Conservation (phyloP, 2,329 filamentous ascomycete species). For the Talaromyces amestolkiae region DNA sequence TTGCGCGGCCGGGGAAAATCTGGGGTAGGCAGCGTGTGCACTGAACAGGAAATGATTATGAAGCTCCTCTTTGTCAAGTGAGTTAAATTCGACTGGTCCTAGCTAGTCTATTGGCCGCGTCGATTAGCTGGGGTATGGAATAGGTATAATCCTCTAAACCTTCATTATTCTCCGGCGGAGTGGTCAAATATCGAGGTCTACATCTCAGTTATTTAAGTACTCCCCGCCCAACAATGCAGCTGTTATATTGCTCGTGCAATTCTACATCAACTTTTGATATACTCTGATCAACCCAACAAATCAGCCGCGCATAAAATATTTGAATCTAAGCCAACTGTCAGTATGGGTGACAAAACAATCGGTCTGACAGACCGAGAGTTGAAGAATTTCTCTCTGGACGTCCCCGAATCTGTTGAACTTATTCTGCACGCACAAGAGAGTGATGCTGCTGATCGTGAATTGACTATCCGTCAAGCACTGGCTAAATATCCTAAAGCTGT, state of each 20-base stretch:
- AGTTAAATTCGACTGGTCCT: background rate
- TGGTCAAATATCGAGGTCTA: background rate
- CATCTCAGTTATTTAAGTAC: slow-evolving; percentile 6
- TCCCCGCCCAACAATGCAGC: background rate
- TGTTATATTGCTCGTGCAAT: background rate
- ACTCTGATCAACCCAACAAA: no score
- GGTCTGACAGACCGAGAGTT: slow-evolving; percentile 15
- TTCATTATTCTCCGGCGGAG: slow-evolving; percentile 4
- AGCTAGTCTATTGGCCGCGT: background rate
- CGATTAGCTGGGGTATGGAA: background rate
- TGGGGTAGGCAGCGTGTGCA: background rate
- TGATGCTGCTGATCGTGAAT: slow-evolving; percentile 17
- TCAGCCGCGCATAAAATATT: background rate
- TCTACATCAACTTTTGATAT: background rate
- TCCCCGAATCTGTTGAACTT: slow-evolving; percentile 12
- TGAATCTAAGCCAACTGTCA: background rate
- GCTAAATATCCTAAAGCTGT: slow-evolving; percentile 17
- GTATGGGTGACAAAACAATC: slow-evolving; percentile 3
- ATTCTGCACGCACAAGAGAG: slow-evolving; percentile 18
- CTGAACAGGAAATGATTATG: slow-evolving; percentile 3
- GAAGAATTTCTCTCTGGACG: slow-evolving; percentile 16
- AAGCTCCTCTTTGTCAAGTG: background rate
- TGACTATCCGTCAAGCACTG: slow-evolving; percentile 16
- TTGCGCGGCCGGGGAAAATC: background rate
- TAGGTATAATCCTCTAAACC: background rate